phyloP scores from a whole-genome alignment of 106 monocot genomes.

The Acanthochlamys bracteata region DNA sequence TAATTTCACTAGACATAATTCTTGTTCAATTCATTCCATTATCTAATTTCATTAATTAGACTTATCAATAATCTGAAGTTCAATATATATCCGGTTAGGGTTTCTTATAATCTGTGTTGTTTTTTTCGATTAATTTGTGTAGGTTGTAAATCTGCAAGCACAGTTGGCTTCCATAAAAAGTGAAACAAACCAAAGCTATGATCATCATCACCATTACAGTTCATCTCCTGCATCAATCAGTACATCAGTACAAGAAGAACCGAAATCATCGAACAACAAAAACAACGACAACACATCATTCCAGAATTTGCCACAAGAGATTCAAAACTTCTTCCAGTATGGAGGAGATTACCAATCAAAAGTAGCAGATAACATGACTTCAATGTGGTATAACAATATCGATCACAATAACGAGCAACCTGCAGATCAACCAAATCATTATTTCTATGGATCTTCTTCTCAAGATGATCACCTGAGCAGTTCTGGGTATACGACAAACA shows the following conservation, averaged over 20 bases:
- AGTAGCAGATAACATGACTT: conserved; percentile 7
- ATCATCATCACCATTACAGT: not conserved
- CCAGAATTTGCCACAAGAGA: conserved; percentile 20
- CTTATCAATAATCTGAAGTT: no score
- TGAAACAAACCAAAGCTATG: conserved; percentile 38
- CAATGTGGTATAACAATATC: conserved; percentile 10
- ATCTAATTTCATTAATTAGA: no score
- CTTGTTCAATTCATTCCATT: no score
- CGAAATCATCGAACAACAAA: no score
- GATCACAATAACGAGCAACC: no score
- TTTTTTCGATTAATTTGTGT: not conserved
- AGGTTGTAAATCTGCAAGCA: conserved; percentile 84
- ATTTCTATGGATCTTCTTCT: no score
- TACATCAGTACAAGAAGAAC: not conserved
- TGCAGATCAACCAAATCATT: no score
- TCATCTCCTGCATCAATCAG: conserved; percentile 14
- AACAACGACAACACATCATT: not conserved
- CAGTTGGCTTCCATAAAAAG: conserved; percentile 56
- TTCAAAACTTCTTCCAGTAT: conserved; percentile 4
- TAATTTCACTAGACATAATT: no score
- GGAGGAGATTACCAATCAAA: not conserved
- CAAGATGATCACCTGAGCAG: no score
- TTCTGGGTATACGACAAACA: no score
- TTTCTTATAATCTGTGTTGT: not conserved
- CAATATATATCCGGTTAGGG: not conserved